Evolutionary conservation across 371 early-diverging fungal species (phyloP).

Genomic region (Cokeromyces recurvatus): DNA sequence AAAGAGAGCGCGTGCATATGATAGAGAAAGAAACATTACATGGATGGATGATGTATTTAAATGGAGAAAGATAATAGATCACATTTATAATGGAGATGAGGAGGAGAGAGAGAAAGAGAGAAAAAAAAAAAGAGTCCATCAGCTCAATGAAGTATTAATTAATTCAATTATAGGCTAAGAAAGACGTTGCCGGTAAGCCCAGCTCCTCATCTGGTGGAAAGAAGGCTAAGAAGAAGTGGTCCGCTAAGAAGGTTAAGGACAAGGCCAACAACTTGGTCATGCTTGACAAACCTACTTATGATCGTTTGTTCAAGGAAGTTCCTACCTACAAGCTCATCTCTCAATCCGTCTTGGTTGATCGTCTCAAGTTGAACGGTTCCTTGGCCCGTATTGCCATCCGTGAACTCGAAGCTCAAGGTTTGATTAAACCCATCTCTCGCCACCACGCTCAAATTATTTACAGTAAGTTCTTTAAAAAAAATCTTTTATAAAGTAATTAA

Average conservation of each 20-base stretch:
- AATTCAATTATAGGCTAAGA: conserved; percentile 57
- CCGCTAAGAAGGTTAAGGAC: conserved; percentile 94
- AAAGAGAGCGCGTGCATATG: not conserved
- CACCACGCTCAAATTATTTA: conserved; percentile 96
- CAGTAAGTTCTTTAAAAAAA: conserved; percentile 58
- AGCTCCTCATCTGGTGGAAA: conserved; percentile 78
- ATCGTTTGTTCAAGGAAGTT: conserved; percentile 96
- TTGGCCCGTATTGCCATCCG: conserved; percentile 93
- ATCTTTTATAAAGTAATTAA: not conserved
- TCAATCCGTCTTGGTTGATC: conserved; percentile 97
- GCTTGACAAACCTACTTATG: conserved; percentile 87
- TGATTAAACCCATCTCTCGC: conserved; percentile 85
- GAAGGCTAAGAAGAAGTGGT: conserved; percentile 96
- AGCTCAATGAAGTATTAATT: too few species aligned
- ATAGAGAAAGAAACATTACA: not conserved
- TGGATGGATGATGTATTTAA: conserved; percentile 4
- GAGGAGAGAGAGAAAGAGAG: too few species aligned
- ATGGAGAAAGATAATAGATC: not conserved
- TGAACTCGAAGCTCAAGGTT: conserved; percentile 87
- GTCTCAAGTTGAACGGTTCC: conserved; percentile 96
- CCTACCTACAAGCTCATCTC: conserved; percentile 98
- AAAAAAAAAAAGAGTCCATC: too few species aligned
- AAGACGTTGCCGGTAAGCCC: conserved; percentile 69
- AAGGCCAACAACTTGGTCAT: conserved; percentile 95
- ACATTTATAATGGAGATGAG: too few species aligned